These are phyloP conservation scores for Ochromonadaceae sp. DNA, from an alignment of 352 stramenopile species.

Conservation along the genomic window DNA sequence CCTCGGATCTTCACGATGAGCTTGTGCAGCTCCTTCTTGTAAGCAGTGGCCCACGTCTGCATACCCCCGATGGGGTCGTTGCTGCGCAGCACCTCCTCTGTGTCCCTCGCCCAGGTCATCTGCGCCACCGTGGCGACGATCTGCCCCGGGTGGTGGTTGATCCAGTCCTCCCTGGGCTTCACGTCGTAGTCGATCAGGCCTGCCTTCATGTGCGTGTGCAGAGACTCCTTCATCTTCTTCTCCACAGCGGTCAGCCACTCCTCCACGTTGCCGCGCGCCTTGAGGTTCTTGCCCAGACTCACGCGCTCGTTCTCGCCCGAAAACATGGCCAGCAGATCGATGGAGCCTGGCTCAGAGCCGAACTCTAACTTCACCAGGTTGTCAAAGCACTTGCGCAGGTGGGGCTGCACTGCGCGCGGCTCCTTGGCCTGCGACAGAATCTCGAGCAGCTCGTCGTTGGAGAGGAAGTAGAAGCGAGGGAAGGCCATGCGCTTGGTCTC, in stretches of 20 bases:
- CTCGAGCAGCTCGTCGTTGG: slow-evolving; percentile 66
- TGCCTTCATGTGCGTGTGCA: slow-evolving; percentile 77
- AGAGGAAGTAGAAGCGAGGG: slow-evolving; percentile 78
- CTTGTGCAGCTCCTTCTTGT: slow-evolving; percentile 57
- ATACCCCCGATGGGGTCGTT: slow-evolving; percentile 24
- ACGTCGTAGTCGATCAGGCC: slow-evolving; percentile 72
- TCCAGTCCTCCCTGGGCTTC: slow-evolving; percentile 55
- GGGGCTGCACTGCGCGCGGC: slow-evolving; percentile 73
- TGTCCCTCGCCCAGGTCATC: slow-evolving; percentile 74
- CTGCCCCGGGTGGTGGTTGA: slow-evolving; percentile 69
- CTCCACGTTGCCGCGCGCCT: slow-evolving; percentile 52
- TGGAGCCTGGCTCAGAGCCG: slow-evolving; percentile 29
- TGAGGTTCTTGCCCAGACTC: slow-evolving; percentile 70
- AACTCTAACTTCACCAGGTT: slow-evolving; percentile 40
- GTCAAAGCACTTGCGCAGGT: slow-evolving; percentile 79
- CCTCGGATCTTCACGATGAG: slow-evolving; percentile 76
- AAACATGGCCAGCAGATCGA: slow-evolving; percentile 84
- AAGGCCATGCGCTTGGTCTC: slow-evolving; percentile 46
- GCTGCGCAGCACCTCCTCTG: slow-evolving; percentile 51
- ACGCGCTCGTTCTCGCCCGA: slow-evolving; percentile 68
- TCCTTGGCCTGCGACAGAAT: slow-evolving; percentile 85
- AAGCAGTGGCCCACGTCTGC: slow-evolving; percentile 28
- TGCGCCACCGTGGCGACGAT: slow-evolving; percentile 76
- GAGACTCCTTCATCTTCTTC: slow-evolving; percentile 67
- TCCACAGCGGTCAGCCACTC: slow-evolving; percentile 66